Base-by-base conservation (phyloP, 2,329 filamentous ascomycete genomes). In the Nothophaeocryptopus gaeumannii region DNA sequence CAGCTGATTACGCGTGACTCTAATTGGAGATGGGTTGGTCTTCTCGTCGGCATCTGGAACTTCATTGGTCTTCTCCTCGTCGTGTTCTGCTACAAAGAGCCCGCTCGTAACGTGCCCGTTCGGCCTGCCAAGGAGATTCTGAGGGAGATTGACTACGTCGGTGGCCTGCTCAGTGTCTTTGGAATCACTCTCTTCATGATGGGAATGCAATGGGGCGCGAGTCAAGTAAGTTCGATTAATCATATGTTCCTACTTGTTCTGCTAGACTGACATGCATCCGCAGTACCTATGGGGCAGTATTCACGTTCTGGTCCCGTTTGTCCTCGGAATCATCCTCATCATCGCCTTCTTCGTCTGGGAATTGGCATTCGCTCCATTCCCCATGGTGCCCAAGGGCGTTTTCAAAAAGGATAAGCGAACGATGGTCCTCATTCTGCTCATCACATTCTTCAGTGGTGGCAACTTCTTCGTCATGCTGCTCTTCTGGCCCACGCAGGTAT, bases 401-500 rank as follows among this genome's bases (percentile, higher is more conserved):
- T 67, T 55, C 53, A 47, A 31, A 52, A 61, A 67, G 53, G 64
- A 66, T 45, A 63, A 63, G 50, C 66, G 69, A 29, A 66, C 66
- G 13, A 61, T 72, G 29, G 55, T 57, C 35, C 52, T 69, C 13
- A 69, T 67, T 2, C 57, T 72, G n/a, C 45, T 71, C 42, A 71
- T 72, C 44, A 71, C 69, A 13, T 69, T 70, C 57, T 67, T 72
- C 53, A 62, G 55, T n/a, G 68, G 69, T 7, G 67, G 64, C 34
- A 71, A 67, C 54, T 66, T 74, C 67, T 67, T 70, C 61, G 61
- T 53, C 36, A 55, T 71, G 11, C 62, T 80, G 26, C 72, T 79
- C 62, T 82, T 85, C 63, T 85, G 82, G 81, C 81, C 80, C 5
- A 82, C 80, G 0, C 78, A 85, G 64, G 77, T 79, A 1, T 83